A percentile compares a stretch with the other conserved stretches of the same genome.
phyloP scores from a whole-genome alignment of 2,329 filamentous ascomycete genomes.

The Colletotrichum kahawae region DNA sequence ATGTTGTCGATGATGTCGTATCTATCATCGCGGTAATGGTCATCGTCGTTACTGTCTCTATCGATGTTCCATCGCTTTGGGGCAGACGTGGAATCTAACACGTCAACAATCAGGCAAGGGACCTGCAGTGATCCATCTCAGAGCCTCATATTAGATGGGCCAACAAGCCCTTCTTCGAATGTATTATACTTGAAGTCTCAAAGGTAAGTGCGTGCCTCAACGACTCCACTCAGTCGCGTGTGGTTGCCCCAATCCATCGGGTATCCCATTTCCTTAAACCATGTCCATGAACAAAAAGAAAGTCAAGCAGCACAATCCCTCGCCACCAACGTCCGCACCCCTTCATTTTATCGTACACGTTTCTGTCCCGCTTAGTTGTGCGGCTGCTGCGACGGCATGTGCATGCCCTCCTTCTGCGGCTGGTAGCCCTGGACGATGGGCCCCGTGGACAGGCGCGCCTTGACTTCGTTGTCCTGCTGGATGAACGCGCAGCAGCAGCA shows the following conservation, averaged over 20 bases:
- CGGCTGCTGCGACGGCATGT: conserved; percentile 30
- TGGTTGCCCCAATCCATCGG: background rate
- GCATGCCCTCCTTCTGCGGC: conserved; percentile 41
- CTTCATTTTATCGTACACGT: background rate
- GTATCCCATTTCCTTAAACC: conserved; percentile 5
- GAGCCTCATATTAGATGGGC: background rate
- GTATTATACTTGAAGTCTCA: background rate
- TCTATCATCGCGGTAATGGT: background rate
- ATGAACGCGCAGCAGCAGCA: conserved; percentile 62
- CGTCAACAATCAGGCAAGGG: background rate
- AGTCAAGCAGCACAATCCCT: background rate
- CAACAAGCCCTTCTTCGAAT: background rate
- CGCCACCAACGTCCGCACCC: background rate
- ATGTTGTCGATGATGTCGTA: background rate
- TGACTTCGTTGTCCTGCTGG: conserved; percentile 63
- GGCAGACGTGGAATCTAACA: background rate
- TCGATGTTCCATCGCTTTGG: background rate
- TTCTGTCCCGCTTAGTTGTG: background rate
- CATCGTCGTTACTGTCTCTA: no score
- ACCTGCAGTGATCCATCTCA: background rate
- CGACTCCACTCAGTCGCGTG: background rate
- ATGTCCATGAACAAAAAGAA: background rate
- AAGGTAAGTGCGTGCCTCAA: background rate
- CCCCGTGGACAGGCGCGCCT: conserved; percentile 28
- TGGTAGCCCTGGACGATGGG: conserved; percentile 39